Evolutionary conservation across 164 flowering plant genomes (phyloP).

Genomic region (Dillenia suffruticosa): DNA sequence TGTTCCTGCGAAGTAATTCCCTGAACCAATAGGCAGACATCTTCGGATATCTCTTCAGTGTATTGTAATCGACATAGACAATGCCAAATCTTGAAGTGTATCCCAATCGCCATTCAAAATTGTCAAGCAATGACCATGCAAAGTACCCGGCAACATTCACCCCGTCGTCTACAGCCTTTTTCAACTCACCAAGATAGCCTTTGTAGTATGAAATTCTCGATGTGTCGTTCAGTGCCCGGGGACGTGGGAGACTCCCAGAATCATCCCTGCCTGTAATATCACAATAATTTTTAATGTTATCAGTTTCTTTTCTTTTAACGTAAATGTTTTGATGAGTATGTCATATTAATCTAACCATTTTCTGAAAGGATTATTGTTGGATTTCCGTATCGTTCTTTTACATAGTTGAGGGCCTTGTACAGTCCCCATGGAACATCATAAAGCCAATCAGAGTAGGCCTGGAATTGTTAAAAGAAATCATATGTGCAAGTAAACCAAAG

Average conservation of each 20-base stretch:
- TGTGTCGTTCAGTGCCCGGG: conserved; percentile 34
- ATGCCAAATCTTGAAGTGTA: too few relatives aligned
- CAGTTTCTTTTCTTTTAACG: background rate
- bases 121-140: conserved; percentile 67
- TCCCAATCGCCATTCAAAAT: too few relatives aligned
- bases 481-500: too few relatives aligned
- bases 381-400: conserved; percentile 19
- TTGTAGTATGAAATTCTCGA: conserved; percentile 38
- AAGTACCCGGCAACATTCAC: conserved; percentile 19
- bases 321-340: background rate
- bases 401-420: conserved; percentile 24
- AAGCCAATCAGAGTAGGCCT: conserved; percentile 26
- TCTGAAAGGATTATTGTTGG: conserved; percentile 23
- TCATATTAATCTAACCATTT: conserved; percentile 12
- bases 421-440: conserved; percentile 24
- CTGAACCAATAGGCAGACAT: conserved; percentile 92
- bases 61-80: too few relatives aligned
- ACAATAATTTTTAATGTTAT: background rate
- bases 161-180: conserved; percentile 44
- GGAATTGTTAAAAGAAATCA: conserved; percentile 1
- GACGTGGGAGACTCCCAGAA: conserved; percentile 34
- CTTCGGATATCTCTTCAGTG: conserved; percentile 75
- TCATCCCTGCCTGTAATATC: conserved; percentile 42
- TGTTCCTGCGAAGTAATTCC: conserved; percentile 30
- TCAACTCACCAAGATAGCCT: conserved; percentile 31